Evolutionary conservation across 2,329 filamentous ascomycete genomes (phyloP).

Genomic region (Stachybotrys echinatus): DNA sequence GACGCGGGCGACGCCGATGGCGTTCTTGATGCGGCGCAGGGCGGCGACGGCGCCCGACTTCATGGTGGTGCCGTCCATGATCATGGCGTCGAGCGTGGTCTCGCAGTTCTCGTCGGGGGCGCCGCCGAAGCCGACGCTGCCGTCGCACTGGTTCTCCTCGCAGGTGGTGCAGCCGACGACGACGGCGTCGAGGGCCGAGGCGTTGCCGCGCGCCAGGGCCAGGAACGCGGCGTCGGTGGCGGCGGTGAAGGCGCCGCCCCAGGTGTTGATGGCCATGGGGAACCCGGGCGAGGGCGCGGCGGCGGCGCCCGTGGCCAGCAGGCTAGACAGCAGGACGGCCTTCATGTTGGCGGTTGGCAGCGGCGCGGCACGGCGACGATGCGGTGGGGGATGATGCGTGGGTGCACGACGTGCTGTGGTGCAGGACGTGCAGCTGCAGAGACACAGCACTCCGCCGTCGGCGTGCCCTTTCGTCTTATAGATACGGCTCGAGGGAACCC

Average conservation of each 20-base stretch:
- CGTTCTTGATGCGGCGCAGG: slow-evolving; percentile 41
- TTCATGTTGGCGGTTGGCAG: slow-evolving; percentile 4
- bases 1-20: slow-evolving; percentile 42
- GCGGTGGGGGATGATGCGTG: background rate
- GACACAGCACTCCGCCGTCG: background rate
- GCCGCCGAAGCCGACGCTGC: slow-evolving; percentile 49
- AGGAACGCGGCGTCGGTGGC: slow-evolving; percentile 47
- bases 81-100: slow-evolving; percentile 53
- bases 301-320: slow-evolving; percentile 8
- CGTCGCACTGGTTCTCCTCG: slow-evolving; percentile 47
- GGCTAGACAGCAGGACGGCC: slow-evolving; percentile 2
- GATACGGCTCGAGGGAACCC: no score
- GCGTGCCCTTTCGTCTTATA: background rate
- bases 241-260: slow-evolving; percentile 45
- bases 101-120: slow-evolving; percentile 52
- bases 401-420: no score
- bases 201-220: slow-evolving; percentile 21
- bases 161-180: slow-evolving; percentile 46
- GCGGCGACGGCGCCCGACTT: slow-evolving; percentile 48
- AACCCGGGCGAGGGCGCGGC: slow-evolving; percentile 29
- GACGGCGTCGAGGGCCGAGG: slow-evolving; percentile 44
- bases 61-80: slow-evolving; percentile 51
- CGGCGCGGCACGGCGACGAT: background rate
- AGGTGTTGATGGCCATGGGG: slow-evolving; percentile 50
- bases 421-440: background rate